Base-by-base conservation (phyloP, 345 rosid species). In the Boechera stricta region DNA sequence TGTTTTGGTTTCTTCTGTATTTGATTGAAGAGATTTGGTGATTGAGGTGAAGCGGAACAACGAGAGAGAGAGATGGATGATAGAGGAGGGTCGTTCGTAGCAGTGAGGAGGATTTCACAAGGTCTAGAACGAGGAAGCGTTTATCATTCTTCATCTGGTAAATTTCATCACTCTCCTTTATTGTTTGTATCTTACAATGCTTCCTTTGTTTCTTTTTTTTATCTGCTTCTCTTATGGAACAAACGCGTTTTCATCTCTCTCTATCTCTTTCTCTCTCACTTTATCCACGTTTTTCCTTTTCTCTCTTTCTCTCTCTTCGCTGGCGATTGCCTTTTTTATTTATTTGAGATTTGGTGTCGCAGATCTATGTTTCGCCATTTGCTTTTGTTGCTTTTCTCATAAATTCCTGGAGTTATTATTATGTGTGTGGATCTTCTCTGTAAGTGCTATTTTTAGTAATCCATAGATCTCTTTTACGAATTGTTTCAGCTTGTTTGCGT, bases 11-110 rank as follows among this genome's bases (percentile, higher is more conserved):
- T 15, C 5, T 76, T 28, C 24, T 38, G 42, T 72, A 63, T 68
- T 56, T 49, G 51, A 32, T 61, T 51, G 75, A 15, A 47, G 21
- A 47, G 8, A 47, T 47, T 47, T 15, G 12, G 42, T 59, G 55
- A 67, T 32, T n/a, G 59, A 39, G 24, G 79, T 35, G 52, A 11
- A 44, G 52, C 52, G 54, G 70, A 48, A 67, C 28, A 38, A 10
- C 42, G 72, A 3, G 47, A 64, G 55, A 67, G 74, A 92, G 78
- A 71, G 69, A 92, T 96, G 99, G 92, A 93, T 58, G 97, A 91
- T 69, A 87, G 99, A 86, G 99, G 92, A 81, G 98, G 92, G 1
- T 93, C 99, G n/a, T 96, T 96, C 77, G 97, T 96, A 21, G 99
- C 99, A 72, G 98, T 93, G 45, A 83, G 98, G 85, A 85, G 99